Evolutionary conservation across 768 basidiomycete species (phyloP), one percentile per base, ranked within the genome.

Genomic region (Podaxis carcinomalis): DNA sequence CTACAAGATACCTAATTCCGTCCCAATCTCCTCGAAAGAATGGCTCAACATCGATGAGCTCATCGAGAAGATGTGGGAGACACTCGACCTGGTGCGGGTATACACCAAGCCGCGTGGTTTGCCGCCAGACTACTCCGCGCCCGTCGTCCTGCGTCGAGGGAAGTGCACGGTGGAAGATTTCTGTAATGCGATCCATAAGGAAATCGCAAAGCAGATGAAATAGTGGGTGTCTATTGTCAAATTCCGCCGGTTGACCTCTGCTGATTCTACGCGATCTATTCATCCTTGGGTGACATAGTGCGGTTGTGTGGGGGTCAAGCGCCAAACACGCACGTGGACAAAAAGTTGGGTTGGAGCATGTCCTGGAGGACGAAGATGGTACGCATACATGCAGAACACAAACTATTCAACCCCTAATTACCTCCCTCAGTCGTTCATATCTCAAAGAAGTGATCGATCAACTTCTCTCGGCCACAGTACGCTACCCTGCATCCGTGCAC

Each of bases 1-100:
- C 80, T 93, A 95, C 78, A 92, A 93, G 75, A 99, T 99, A 62
- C 97, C 97, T 2, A 83, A 92, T 73, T 94, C 92, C 47, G 96
- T 98, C 7, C 97, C 97, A 3, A 81, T 99, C 70, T 95, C 93
- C 14, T 97, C 93, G 2, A 85, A 84, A 63, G 88, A 95, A 68
- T 98, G 97, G 97, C 80, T 97, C 66, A 98, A 98, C 75, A 78
- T 99, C 67, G 97, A 98, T 72, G 97, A 99, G 71, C 81, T 99
- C 51, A 84, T 91, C 57, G 87, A 92, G 62, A 83, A 83, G 67
- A 98, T 98, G 94, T 98, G 97, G 96, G 79, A 88, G 51, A 86
- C 90, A 37, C 84, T 99, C 27, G 87, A 94, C 69, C 87, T 99
- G 50, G 93, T 97, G 51, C 90, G 97, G 60, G 90, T 95, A 60